Evolutionary conservation across 2,329 filamentous ascomycete species (phyloP).

Genomic region (Nothopassalora personata): DNA sequence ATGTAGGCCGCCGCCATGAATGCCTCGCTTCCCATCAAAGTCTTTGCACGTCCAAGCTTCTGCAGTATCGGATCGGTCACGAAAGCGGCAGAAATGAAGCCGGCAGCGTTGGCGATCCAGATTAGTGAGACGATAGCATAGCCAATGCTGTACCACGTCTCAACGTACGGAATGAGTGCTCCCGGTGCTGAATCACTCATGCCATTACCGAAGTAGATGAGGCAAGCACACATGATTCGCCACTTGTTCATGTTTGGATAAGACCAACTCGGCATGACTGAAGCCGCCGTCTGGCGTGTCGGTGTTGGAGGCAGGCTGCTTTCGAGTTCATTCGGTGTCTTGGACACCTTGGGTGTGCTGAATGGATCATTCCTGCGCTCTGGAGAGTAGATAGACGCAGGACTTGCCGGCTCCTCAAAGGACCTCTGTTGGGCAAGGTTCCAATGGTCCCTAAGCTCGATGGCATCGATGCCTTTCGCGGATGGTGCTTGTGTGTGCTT

Average conservation of each 20-base stretch:
- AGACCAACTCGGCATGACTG: slow-evolving; percentile 53
- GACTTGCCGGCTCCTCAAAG: slow-evolving; percentile 9
- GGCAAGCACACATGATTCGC: slow-evolving; percentile 58
- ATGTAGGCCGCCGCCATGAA: slow-evolving; percentile 58
- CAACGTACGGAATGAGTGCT: slow-evolving; percentile 75
- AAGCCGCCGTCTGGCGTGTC: slow-evolving; percentile 36
- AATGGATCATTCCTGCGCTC: not conserved
- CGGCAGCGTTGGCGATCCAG: slow-evolving; percentile 49
- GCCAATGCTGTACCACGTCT: slow-evolving; percentile 67
- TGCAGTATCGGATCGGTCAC: slow-evolving; percentile 60
- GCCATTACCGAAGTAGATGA: slow-evolving; percentile 64
- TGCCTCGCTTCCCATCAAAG: slow-evolving; percentile 54
- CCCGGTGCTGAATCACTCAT: slow-evolving; percentile 66
- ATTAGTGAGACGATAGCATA: slow-evolving; percentile 77
- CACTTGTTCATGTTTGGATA: slow-evolving; percentile 62
- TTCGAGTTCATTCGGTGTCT: slow-evolving; percentile 45
- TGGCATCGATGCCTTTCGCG: slow-evolving; percentile 24
- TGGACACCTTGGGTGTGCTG: slow-evolving; percentile 29
- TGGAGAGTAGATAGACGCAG: slow-evolving; percentile 7
- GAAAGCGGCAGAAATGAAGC: slow-evolving; percentile 69
- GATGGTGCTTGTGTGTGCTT: slow-evolving; percentile 16
- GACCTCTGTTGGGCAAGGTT: slow-evolving; percentile 2
- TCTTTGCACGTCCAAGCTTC: slow-evolving; percentile 60
- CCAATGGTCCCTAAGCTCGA: slow-evolving; percentile 23
- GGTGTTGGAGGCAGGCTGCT: slow-evolving; percentile 51